Percentiles rank a stretch among this genome's conserved stretches.
These are phyloP conservation scores for Macrophomina pseudophaseolina DNA, from an alignment of 2,329 filamentous ascomycete genomes.

Conservation along the genomic window DNA sequence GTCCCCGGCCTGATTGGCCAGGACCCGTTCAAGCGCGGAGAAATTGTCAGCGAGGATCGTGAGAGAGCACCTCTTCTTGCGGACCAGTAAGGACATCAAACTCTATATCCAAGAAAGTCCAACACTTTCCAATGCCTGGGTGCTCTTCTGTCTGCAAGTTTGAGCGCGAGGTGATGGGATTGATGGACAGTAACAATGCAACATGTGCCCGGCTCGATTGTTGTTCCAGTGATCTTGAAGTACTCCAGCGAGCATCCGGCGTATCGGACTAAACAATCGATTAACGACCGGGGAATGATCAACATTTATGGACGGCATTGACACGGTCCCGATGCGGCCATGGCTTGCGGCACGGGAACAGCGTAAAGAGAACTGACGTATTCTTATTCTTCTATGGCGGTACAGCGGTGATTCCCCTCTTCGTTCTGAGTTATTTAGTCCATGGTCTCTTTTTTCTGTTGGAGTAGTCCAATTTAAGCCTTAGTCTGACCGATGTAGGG, in stretches of 20 bases:
- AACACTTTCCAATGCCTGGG: no score
- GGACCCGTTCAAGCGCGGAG: slow-evolving; percentile 56
- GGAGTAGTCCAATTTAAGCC: no score
- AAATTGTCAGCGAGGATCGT: slow-evolving; percentile 54
- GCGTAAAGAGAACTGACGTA: neutral
- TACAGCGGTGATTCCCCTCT: slow-evolving; percentile 15
- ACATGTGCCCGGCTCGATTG: no score
- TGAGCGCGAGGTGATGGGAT: no score
- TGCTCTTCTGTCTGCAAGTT: no score
- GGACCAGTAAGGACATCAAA: slow-evolving; percentile 37
- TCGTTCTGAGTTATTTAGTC: slow-evolving; percentile 4
- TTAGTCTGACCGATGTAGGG: no score
- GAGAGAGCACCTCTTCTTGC: slow-evolving; percentile 61
- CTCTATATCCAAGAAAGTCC: no score
- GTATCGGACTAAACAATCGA: no score
- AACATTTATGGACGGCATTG: neutral
- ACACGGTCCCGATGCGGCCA: neutral
- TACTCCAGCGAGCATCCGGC: no score
- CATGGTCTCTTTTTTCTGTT: neutral
- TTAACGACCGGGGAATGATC: neutral
- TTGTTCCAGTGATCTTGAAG: no score
- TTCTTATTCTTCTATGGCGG: neutral
- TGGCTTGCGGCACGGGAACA: neutral
- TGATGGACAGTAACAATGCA: no score
- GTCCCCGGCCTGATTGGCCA: slow-evolving; percentile 68